These are phyloP conservation scores for Penicillium brasilianum DNA, from an alignment of 2,329 filamentous ascomycete genomes.

Conservation along the genomic window DNA sequence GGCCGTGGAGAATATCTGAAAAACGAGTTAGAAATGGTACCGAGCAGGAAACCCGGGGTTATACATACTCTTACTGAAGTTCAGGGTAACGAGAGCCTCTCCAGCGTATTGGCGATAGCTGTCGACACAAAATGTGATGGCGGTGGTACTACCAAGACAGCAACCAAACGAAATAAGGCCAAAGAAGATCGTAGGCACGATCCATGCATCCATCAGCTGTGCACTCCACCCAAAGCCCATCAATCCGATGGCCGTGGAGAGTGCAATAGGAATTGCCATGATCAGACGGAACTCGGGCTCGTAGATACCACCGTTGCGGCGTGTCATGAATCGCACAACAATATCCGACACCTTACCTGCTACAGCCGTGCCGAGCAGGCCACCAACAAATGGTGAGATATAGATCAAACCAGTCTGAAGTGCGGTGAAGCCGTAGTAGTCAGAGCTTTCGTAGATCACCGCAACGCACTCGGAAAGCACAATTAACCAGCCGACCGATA, in stretches of 20 bases:
- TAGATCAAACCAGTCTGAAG: conserved; percentile 86
- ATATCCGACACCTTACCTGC: conserved; percentile 87
- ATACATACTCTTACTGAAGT: conserved; percentile 80
- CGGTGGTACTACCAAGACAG: conserved; percentile 83
- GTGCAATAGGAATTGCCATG: conserved; percentile 79
- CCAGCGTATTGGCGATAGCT: conserved; percentile 92
- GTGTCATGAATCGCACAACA: conserved; percentile 80
- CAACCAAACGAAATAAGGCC: conserved; percentile 92
- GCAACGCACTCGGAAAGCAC: conserved; percentile 88
- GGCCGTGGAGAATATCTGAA: conserved; percentile 78
- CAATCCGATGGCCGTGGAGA: conserved; percentile 81
- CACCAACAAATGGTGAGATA: conserved; percentile 85
- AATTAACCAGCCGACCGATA: conserved; percentile 93
- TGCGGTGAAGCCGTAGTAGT: conserved; percentile 78
- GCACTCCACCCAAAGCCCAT: conserved; percentile 98
- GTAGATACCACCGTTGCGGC: conserved; percentile 88
- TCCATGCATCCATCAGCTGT: conserved; percentile 75
- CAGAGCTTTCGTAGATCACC: conserved; percentile 72
- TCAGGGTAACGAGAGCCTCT: conserved; percentile 90
- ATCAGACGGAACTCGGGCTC: conserved; percentile 91
- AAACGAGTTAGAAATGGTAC: conserved; percentile 16
- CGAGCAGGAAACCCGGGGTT: background rate
- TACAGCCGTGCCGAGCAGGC: conserved; percentile 86
- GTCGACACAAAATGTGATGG: conserved; percentile 93
- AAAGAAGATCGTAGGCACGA: conserved; percentile 92